A percentile compares a stretch with the other conserved stretches of the same genome.
Conservation (phyloP, 2,329 filamentous ascomycete species). For the Aspergillus sp. region DNA sequence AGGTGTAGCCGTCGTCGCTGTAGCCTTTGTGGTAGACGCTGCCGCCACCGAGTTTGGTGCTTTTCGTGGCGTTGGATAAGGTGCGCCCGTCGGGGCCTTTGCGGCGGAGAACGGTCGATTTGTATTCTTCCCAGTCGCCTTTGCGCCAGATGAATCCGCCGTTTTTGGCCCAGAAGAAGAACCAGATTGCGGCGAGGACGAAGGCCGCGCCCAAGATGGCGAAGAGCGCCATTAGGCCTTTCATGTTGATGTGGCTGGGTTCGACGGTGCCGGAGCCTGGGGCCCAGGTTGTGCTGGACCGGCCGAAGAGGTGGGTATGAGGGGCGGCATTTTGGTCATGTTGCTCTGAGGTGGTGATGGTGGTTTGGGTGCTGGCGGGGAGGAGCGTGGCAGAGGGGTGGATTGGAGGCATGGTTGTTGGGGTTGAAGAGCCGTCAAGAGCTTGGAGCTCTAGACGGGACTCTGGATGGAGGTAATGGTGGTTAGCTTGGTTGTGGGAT, state of each 20-base stretch:
- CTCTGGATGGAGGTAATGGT: slow-evolving; percentile 15
- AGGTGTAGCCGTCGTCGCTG: slow-evolving; percentile 64
- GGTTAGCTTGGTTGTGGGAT: not conserved
- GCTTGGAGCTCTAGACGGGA: slow-evolving; percentile 38
- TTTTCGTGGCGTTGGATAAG: slow-evolving; percentile 76
- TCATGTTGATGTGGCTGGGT: slow-evolving; percentile 49
- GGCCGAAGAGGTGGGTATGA: slow-evolving; percentile 29
- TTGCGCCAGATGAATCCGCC: slow-evolving; percentile 87
- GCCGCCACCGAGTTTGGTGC: slow-evolving; percentile 82
- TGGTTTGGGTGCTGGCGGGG: slow-evolving; percentile 9
- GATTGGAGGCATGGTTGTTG: slow-evolving; percentile 34
- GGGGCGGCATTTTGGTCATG: not conserved
- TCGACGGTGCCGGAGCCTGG: slow-evolving; percentile 43
- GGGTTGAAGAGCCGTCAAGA: slow-evolving; percentile 33
- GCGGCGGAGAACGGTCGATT: slow-evolving; percentile 84
- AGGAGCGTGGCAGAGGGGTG: slow-evolving; percentile 23
- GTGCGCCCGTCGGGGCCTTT: slow-evolving; percentile 87
- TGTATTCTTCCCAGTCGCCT: slow-evolving; percentile 97
- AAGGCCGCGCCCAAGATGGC: slow-evolving; percentile 78
- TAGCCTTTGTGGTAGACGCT: slow-evolving; percentile 66
- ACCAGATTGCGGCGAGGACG: slow-evolving; percentile 80
- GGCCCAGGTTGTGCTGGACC: slow-evolving; percentile 26
- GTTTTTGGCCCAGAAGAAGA: slow-evolving; percentile 98
- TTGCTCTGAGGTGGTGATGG: slow-evolving; percentile 21
- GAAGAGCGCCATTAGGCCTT: slow-evolving; percentile 79